Evolutionary conservation across 148 eudicot species (phyloP).

Genomic region (Mesembryanthemum crystallinum): DNA sequence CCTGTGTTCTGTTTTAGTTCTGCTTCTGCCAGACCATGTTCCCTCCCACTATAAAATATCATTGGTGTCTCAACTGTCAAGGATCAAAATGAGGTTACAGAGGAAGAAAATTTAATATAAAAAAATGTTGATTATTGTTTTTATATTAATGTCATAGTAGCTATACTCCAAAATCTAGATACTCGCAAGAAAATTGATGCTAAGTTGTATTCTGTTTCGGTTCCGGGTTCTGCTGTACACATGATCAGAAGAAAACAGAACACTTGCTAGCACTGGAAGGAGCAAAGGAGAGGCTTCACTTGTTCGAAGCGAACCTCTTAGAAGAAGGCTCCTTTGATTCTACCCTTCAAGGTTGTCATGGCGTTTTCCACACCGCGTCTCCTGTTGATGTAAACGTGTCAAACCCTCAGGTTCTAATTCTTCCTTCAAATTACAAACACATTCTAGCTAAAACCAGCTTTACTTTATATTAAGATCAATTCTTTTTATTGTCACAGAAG

Average conservation of each 20-base stretch:
- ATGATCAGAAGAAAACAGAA: constrained; percentile 7
- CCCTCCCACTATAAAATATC: no score
- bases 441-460: no score
- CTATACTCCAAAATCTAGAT: no score
- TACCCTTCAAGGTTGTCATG: constrained; percentile 6
- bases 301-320: constrained; percentile 13
- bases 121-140: no score
- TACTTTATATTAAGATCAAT: no score
- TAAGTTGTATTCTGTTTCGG: neutral
- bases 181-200: neutral
- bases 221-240: neutral
- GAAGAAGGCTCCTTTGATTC: constrained; percentile 13
- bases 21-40: neutral
- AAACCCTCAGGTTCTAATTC: constrained; percentile 15
- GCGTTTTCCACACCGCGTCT: constrained; percentile 17
- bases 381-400: neutral
- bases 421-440: no score
- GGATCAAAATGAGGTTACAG: no score
- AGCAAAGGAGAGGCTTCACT: constrained; percentile 16
- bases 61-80: no score
- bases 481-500: constrained; percentile 4
- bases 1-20: neutral
- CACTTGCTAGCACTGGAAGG: constrained; percentile 13
- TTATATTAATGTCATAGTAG: no score
- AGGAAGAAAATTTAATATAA: no score